Conservation (phyloP, 805 yeast genomes). For the Starmerella floricola region DNA sequence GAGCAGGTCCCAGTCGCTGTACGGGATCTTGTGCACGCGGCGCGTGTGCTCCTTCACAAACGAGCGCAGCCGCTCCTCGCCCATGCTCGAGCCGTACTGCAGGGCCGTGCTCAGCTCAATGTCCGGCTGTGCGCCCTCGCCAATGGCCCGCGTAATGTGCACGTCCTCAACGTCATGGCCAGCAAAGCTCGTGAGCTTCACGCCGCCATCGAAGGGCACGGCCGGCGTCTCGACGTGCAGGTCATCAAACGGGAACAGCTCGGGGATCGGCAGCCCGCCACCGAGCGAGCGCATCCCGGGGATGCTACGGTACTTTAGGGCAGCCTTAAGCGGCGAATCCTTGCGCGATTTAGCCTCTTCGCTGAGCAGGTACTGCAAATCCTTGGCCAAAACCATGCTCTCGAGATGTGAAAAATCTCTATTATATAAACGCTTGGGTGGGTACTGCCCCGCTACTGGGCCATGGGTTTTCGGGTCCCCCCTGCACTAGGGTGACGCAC, state of each 20-base stretch:
- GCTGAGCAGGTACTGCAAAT: conserved; percentile 62
- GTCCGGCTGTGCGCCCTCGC: conserved; percentile 29
- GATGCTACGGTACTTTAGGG: conserved; percentile 60
- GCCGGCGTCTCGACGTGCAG: conserved; percentile 44
- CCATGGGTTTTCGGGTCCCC: too few species aligned
- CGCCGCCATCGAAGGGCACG: conserved; percentile 77
- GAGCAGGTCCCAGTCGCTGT: conserved; percentile 61
- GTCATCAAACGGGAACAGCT: conserved; percentile 83
- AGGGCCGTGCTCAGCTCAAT: conserved; percentile 72
- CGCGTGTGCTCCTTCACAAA: conserved; percentile 61
- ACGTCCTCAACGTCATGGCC: conserved; percentile 26
- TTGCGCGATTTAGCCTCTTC: conserved; percentile 65
- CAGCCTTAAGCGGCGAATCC: conserved; percentile 70
- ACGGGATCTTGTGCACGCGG: conserved; percentile 36
- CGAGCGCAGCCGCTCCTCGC: conserved; percentile 55
- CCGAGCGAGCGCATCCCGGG: conserved; percentile 82
- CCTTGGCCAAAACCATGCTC: conserved; percentile 41
- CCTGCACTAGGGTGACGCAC: too few species aligned
- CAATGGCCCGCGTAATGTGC: conserved; percentile 29
- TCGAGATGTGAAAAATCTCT: too few species aligned
- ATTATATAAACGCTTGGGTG: too few species aligned
- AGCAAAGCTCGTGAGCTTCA: conserved; percentile 27
- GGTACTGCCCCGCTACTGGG: too few species aligned
- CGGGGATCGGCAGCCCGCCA: conserved; percentile 88
- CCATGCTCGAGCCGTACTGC: conserved; percentile 82